Base-by-base conservation (phyloP, 2,329 filamentous ascomycete genomes). In the Tricladium varicosporioides region DNA sequence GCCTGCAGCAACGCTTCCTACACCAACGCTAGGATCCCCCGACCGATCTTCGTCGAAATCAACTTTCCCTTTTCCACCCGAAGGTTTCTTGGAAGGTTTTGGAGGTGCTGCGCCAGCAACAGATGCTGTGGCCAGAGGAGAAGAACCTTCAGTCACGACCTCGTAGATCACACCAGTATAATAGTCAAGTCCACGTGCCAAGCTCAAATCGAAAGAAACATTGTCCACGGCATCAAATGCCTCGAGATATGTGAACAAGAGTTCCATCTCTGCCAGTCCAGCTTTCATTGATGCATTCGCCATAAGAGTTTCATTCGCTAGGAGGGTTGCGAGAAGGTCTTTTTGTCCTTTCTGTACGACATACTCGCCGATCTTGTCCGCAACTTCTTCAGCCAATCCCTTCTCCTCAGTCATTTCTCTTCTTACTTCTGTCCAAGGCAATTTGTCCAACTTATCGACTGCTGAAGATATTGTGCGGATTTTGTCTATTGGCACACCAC, bases 341-440 rank as follows among this genome's bases (percentile, higher is more conserved):
- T 82, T 81, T 51, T 85, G 82, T 54, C 91, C 91, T 75, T 88
- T 94, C 63, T 81, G 80, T 57, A 87, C 80, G n/a, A 93, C 91
- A 72, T 88, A 96, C 69, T 86, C 84, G 66, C 92, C 91, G 67
- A 97, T 96, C 69, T 85, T 88, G 75, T 97, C 92, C 48, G 93
- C 93, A 31, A 93, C 84, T 13, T 84, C 86, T 19, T 79, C 78
- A 44, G 85, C 82, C 1, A 97, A 79, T 0, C 91, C 92, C 77
- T 97, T 97, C 63, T 95, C 89, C 64, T 93, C 89, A 0, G 89
- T 87, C 92, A 97, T 97, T 73, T 97, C 92, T 73, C 88, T 89
- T 72, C 87, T 86, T 53, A 97, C 93, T 62, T 96, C 92, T 32
- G 82, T 82, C 93, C 92, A 97, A 1, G 92, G 88, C 69, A 87